Evolutionary conservation across 345 rosid genomes (phyloP), one percentile per base, ranked within the genome.

Genomic region (Eucalyptus sideroxylon): DNA sequence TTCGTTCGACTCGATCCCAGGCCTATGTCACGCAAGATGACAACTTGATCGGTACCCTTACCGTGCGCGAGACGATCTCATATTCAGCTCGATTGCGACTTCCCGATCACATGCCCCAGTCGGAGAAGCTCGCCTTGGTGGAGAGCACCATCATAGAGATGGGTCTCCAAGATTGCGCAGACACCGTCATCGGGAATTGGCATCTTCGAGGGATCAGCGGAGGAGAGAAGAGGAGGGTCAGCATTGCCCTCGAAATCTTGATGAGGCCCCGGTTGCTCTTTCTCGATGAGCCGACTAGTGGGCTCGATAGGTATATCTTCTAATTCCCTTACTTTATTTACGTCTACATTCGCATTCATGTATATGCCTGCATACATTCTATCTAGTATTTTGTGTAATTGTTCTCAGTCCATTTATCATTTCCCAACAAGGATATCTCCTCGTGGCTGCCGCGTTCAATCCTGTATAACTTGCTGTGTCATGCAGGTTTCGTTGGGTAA

Each of bases 1-100:
- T 77, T 77, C 4, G 7, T 42, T 72, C 85, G 47, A 77, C 85
- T 21, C 8, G 85, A 40, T 31, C 6, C 81, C 62, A 97, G 99
- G 99, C 99, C 16, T 96, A 96, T 80, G 99, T 97, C 92, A 96
- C 99, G 19, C 99, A 97, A 96, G 99, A 97, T 87, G 99, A 97
- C 91, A 96, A 96, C 98, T 92, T 97, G 95, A 95, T 95, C 30
- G 99, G 99, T 13, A 96, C 99, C 53, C 90, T 96, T 90, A 97
- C 99, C 11, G 99, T 97, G 92, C 93, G 99, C 87, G 99, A 97
- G 93, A 96, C 98, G 27, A 96, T 97, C 19, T 96, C 94, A 21
- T 97, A 97, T 88, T 97, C 99, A 6, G 99, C 99, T 24, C 90
- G 94, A 51, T 91, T 97, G 80, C 97, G 99, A 82, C 96, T 97